These are phyloP conservation scores for Globisporangium emineosum DNA, from an alignment of 352 stramenopile species.

Conservation along the genomic window DNA sequence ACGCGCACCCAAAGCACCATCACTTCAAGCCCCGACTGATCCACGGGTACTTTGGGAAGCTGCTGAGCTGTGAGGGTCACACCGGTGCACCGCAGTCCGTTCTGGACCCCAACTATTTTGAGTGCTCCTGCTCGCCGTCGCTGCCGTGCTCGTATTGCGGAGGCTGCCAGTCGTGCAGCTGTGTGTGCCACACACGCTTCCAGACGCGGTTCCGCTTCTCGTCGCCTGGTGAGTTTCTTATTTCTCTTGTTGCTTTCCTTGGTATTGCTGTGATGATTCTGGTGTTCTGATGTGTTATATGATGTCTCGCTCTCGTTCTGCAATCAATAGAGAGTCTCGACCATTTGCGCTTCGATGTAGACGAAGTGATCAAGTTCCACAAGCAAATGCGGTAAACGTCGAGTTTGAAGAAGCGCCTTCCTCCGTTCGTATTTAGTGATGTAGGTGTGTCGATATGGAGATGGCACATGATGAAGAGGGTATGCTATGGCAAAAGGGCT, in stretches of 20 bases:
- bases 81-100: slow-evolving; percentile 70
- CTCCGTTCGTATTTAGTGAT: slow-evolving; percentile 3
- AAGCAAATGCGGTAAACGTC: slow-evolving; percentile 22
- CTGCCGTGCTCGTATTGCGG: slow-evolving; percentile 67
- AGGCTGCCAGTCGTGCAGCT: slow-evolving; percentile 79
- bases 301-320: slow-evolving; percentile 1
- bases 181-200: slow-evolving; percentile 84
- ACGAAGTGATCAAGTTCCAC: slow-evolving; percentile 44
- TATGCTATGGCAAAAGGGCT: background rate
- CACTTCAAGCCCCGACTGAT: slow-evolving; percentile 66
- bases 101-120: slow-evolving; percentile 65
- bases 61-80: slow-evolving; percentile 74
- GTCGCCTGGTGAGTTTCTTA: slow-evolving; percentile 50
- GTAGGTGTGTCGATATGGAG: background rate
- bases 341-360: slow-evolving; percentile 34
- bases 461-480: background rate
- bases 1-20: slow-evolving; percentile 67
- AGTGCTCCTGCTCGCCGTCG: slow-evolving; percentile 61
- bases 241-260: background rate
- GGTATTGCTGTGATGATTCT: slow-evolving; percentile 10
- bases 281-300: no score
- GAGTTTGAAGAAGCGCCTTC: background rate
- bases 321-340: slow-evolving; percentile 25
- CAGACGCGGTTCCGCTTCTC: slow-evolving; percentile 79
- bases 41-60: slow-evolving; percentile 58